phyloP scores from a whole-genome alignment of 2,329 filamentous ascomycete species.

The Verticillium longisporum region DNA sequence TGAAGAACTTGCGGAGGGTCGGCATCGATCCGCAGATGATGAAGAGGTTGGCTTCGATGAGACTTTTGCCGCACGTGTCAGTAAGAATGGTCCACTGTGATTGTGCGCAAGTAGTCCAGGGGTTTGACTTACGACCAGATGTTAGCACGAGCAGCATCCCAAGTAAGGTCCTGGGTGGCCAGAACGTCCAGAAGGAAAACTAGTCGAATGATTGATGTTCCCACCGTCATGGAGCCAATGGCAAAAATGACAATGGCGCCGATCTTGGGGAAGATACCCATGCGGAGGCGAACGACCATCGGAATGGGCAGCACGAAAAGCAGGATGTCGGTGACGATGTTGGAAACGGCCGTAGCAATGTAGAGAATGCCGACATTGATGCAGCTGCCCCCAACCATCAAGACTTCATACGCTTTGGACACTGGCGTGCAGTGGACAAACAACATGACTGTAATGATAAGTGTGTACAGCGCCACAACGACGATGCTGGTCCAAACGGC shows the following conservation, averaged over 20 bases:
- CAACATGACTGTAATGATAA: conserved; percentile 23
- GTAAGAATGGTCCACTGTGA: not conserved
- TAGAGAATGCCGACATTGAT: conserved; percentile 39
- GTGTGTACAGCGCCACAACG: conserved; percentile 22
- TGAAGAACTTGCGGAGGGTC: conserved; percentile 30
- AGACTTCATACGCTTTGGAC: conserved; percentile 21
- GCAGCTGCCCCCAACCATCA: conserved; percentile 26
- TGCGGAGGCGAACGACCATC: conserved; percentile 34
- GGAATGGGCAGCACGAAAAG: conserved; percentile 39
- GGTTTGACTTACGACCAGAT: conserved; percentile 5
- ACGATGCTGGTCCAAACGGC: conserved; percentile 20
- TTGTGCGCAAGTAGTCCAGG: too few relatives aligned
- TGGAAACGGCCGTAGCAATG: conserved; percentile 38
- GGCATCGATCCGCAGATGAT: conserved; percentile 33
- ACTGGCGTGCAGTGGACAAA: conserved; percentile 30
- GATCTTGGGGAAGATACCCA: conserved; percentile 39
- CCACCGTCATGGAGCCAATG: conserved; percentile 25
- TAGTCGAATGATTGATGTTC: conserved; percentile 6
- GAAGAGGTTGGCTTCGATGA: conserved; percentile 31
- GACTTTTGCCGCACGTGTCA: conserved; percentile 6
- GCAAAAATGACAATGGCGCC: conserved; percentile 35
- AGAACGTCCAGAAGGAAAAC: conserved; percentile 4
- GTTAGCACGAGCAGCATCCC: conserved; percentile 9
- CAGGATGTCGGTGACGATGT: conserved; percentile 41
- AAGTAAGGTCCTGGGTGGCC: conserved; percentile 3